Evolutionary conservation across 176 grass and related monocot species (phyloP).

Genomic region (Oryza meridionalis): DNA sequence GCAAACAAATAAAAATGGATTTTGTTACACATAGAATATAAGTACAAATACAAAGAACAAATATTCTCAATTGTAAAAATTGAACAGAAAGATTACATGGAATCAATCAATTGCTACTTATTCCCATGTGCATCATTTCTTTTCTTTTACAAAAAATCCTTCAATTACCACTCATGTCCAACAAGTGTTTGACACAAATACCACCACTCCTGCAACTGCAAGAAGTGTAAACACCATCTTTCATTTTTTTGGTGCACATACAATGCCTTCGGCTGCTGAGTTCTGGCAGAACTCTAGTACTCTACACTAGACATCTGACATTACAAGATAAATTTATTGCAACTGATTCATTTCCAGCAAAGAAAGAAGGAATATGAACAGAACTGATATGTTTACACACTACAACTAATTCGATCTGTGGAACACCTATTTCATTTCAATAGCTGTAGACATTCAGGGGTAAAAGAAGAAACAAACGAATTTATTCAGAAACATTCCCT

Average conservation of each 20-base stretch:
- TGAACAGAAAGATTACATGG: neutral
- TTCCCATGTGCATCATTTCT: neutral
- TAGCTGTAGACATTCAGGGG: constrained; percentile 25
- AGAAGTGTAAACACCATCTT: neutral
- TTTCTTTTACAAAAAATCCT: neutral
- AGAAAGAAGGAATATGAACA: constrained; percentile 13
- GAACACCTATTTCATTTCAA: constrained; percentile 25
- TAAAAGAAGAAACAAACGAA: constrained; percentile 20
- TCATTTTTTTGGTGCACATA: neutral
- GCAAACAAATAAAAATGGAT: neutral
- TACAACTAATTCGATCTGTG: neutral
- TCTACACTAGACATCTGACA: neutral
- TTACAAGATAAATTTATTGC: neutral
- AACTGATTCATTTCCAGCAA: neutral
- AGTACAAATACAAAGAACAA: neutral
- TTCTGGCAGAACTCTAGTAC: too few relatives aligned
- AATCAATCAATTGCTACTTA: neutral
- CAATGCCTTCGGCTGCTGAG: too few relatives aligned
- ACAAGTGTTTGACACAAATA: too few relatives aligned
- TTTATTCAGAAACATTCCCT: constrained; percentile 44
- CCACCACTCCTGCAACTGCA: too few relatives aligned
- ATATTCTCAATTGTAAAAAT: neutral
- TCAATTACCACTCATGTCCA: too few relatives aligned
- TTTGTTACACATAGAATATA: neutral
- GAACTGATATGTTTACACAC: constrained; percentile 24